Conservation (phyloP, 805 yeast species). For the Schwanniomyces vanrijiae region DNA sequence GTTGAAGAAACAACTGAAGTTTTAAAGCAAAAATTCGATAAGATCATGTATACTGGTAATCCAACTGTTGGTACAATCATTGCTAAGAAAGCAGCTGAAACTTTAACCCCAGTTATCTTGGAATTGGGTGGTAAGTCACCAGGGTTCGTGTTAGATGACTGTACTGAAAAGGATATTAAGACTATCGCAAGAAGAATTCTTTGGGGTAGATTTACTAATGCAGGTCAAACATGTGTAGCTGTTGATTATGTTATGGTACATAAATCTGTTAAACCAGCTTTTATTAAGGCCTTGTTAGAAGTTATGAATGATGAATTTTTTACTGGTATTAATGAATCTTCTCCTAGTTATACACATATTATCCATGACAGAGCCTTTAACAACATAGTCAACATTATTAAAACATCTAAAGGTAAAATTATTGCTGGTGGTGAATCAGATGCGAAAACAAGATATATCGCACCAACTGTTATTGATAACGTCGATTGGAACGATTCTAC, state of each 20-base stretch:
- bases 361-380: conserved; percentile 55
- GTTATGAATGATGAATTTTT: conserved; percentile 46
- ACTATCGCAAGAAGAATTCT: conserved; percentile 58
- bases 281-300: conserved; percentile 41
- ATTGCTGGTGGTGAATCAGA: conserved; percentile 47
- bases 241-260: conserved; percentile 82
- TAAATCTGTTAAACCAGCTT: conserved; percentile 51
- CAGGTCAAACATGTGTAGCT: conserved; percentile 91
- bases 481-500: conserved; percentile 65
- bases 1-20: conserved; percentile 59
- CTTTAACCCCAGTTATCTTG: conserved; percentile 73
- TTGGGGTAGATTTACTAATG: conserved; percentile 77
- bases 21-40: conserved; percentile 68
- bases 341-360: conserved; percentile 53
- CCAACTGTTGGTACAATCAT: conserved; percentile 73
- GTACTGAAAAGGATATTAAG: conserved; percentile 42
- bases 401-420: conserved; percentile 51
- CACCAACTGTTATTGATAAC: conserved; percentile 72
- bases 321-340: conserved; percentile 30
- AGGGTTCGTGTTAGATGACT: conserved; percentile 58
- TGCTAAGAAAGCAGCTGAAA: conserved; percentile 79
- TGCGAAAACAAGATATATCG: conserved; percentile 46
- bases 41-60: conserved; percentile 86
- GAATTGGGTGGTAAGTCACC: conserved; percentile 97
- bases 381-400: conserved; percentile 45